phyloP scores from a whole-genome alignment of 1,284 basidiomycete genomes.

The Afroboletus lepidellus region DNA sequence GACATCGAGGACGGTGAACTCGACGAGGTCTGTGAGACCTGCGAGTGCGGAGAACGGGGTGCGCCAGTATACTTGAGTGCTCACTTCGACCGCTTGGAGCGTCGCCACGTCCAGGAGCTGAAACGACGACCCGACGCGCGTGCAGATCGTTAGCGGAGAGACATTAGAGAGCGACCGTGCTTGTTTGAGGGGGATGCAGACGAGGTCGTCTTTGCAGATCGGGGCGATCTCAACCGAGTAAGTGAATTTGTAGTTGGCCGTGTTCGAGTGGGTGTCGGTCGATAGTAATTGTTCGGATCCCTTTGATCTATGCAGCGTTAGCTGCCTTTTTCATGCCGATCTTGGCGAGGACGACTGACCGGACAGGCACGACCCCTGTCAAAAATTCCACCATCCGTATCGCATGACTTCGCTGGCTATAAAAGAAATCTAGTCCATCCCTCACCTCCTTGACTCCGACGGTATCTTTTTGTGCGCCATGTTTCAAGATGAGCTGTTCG shows the following conservation, averaged over 20 bases:
- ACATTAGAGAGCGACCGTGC: conserved; percentile 88
- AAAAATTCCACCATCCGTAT: conserved; percentile 99
- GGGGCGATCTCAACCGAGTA: conserved; percentile 98
- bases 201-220: conserved; percentile 96
- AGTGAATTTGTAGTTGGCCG: conserved; percentile 96
- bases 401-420: conserved; percentile 86
- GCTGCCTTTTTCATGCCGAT: neutral
- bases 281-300: conserved; percentile 93
- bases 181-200: conserved; percentile 83
- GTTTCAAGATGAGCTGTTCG: conserved; percentile 96
- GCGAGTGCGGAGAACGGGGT: conserved; percentile 85
- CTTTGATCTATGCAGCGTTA: conserved; percentile 62
- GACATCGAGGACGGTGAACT: conserved; percentile 94
- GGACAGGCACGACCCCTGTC: conserved; percentile 81
- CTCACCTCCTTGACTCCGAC: conserved; percentile 90
- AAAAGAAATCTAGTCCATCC: conserved; percentile 98
- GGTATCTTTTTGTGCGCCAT: conserved; percentile 96
- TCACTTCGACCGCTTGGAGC: conserved; percentile 81
- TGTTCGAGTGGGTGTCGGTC: conserved; percentile 87
- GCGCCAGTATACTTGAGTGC: conserved; percentile 87
- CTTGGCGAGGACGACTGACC: conserved; percentile 48
- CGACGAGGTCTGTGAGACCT: conserved; percentile 81
- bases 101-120: conserved; percentile 91
- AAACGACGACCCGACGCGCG: conserved; percentile 88
- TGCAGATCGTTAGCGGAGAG: conserved; percentile 83